These are phyloP conservation scores for Calonectria crousiana DNA, from an alignment of 2,329 filamentous ascomycete genomes.

Conservation along the genomic window DNA sequence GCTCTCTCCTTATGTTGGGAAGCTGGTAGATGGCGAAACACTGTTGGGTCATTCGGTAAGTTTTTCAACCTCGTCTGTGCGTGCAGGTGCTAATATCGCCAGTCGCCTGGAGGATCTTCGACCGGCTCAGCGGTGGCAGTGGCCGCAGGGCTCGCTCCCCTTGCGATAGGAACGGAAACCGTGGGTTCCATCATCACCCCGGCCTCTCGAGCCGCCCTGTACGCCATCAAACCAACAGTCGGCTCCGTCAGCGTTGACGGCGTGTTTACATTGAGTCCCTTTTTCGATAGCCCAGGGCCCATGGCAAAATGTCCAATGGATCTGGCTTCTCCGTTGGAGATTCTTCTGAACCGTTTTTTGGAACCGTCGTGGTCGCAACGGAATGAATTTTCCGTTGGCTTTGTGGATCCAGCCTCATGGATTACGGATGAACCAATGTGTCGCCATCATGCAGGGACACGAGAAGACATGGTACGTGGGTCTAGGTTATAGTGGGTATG, in stretches of 20 bases:
- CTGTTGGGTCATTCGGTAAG: slow-evolving; percentile 32
- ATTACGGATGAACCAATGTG: background rate
- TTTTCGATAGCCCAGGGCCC: slow-evolving; percentile 7
- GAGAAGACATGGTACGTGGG: background rate
- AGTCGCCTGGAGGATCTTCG: slow-evolving; percentile 49
- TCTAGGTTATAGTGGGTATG: too few relatives aligned
- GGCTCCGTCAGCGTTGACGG: slow-evolving; percentile 14
- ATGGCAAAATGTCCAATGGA: slow-evolving; percentile 13
- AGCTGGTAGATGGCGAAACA: slow-evolving; percentile 31
- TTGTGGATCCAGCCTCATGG: slow-evolving; percentile 1
- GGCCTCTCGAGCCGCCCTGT: slow-evolving; percentile 37
- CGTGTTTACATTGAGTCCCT: background rate
- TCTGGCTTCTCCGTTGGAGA: background rate
- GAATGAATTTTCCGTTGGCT: background rate
- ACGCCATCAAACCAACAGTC: slow-evolving; percentile 43
- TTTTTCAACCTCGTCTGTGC: background rate
- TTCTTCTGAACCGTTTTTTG: background rate
- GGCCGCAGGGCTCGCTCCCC: slow-evolving; percentile 46
- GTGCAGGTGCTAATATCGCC: background rate
- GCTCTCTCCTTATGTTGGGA: slow-evolving; percentile 42
- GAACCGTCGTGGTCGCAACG: background rate
- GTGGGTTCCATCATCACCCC: slow-evolving; percentile 46
- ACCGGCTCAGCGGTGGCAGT: slow-evolving; percentile 50
- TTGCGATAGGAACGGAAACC: slow-evolving; percentile 50
- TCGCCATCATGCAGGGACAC: background rate